These are phyloP conservation scores for Heliamphora pulchella DNA, from an alignment of 179 eudicot genomes.

Conservation along the genomic window DNA sequence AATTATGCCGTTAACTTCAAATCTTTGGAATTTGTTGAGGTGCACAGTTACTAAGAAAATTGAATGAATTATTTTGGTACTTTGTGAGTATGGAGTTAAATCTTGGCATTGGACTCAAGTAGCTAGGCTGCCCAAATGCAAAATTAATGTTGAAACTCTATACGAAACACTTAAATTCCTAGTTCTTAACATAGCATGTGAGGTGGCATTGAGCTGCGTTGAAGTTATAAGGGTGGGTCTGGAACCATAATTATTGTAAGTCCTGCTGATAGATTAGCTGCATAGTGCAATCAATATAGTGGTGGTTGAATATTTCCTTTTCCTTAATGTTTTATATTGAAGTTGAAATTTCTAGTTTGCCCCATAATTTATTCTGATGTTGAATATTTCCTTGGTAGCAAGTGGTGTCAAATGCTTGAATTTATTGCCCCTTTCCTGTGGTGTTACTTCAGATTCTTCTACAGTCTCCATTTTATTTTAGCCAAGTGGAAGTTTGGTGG, in stretches of 20 bases:
- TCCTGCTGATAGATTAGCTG: neutral
- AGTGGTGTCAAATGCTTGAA: neutral
- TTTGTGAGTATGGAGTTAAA: neutral
- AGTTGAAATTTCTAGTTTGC: neutral
- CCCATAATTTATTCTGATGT: neutral
- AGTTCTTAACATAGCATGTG: neutral
- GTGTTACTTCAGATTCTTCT: slow-evolving; percentile 4
- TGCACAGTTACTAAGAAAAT: too few relatives aligned
- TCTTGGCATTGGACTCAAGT: neutral
- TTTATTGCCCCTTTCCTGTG: neutral
- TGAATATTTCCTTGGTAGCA: neutral
- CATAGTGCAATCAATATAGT: neutral
- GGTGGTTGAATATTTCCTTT: slow-evolving; percentile 11
- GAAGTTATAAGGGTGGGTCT: neutral
- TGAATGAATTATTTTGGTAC: too few relatives aligned
- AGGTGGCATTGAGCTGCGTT: neutral
- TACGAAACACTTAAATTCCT: neutral
- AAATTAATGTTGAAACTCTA: too few relatives aligned
- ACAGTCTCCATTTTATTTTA: neutral
- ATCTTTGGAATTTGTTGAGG: too few relatives aligned
- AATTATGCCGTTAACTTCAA: too few relatives aligned
- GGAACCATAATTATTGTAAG: neutral
- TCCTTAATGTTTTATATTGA: neutral
- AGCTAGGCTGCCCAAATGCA: neutral
- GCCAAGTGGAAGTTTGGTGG: slow-evolving; percentile 17